Evolutionary conservation across 345 rosid genomes (phyloP), one percentile per base, ranked within the genome.

Genomic region (Citrus mangshanensis): DNA sequence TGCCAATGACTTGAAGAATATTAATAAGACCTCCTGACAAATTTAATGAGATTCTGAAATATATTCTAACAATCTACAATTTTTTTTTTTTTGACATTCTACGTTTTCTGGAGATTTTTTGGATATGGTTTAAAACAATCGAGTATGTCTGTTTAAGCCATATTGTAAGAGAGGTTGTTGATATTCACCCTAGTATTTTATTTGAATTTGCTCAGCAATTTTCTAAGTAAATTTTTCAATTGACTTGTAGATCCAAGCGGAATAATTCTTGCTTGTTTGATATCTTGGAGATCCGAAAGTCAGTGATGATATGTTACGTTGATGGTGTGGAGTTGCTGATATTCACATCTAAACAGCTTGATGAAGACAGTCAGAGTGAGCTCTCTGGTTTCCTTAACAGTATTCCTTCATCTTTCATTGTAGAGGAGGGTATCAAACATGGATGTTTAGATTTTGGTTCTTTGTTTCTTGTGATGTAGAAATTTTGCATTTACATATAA

Each of bases 331-430:
- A 89, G 76, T 79, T 94, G 87, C 78, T 92, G 77, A 84, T 94
- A 84, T 94, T 86, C 74, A 79, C 95, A 60, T 88, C 94, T 7
- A 88, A 83, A 72, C 84, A 82, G 63, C 84, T 94, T 63, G 84
- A 86, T 46, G 56, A 28, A n/a, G 88, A 82, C 74, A 79, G 87
- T n/a, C 87, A 71, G 72, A 84, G 98, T 92, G 84, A 77, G 90
- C 34, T 85, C 46, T 46, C 51, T 66, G 46, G 54, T 76, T 66
- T 76, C 79, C 56, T 13, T 64, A 54, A 34, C 63, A 37, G 18
- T 38, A 73, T 77, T 6, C 35, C 65, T 65, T 27, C 13, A 7
- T 9, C n/a, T 65, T 30, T 34, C 38, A 46, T 46, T 28, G 25
- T 64, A 10, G 64, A 40, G 70, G 18, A 63, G 70, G 10, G 9